Percentiles rank a stretch among this genome's conserved stretches.
phyloP scores from a whole-genome alignment of 1,139 yeast species.

The Scheffersomyces titani region DNA sequence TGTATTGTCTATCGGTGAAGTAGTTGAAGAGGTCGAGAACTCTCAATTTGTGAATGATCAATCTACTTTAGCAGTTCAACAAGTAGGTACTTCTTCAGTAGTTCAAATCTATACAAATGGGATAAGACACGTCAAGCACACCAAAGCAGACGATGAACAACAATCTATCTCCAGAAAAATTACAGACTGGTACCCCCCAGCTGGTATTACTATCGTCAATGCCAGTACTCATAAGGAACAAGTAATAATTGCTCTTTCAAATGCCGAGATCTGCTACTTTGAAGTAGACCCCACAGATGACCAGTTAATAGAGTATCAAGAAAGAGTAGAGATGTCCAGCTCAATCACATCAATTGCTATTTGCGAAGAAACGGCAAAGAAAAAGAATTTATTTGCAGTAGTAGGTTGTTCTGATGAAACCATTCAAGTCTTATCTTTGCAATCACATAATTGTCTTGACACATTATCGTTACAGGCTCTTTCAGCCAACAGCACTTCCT shows the following conservation, averaged over 20 bases:
- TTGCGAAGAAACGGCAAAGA: slow-evolving; percentile 44
- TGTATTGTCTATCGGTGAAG: slow-evolving; percentile 76
- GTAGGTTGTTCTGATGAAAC: slow-evolving; percentile 76
- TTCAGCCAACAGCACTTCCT: slow-evolving; percentile 56
- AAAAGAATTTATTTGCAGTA: slow-evolving; percentile 59
- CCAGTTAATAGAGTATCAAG: slow-evolving; percentile 69
- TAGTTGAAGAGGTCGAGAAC: slow-evolving; percentile 73
- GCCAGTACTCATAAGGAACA: slow-evolving; percentile 71
- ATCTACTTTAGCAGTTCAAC: slow-evolving; percentile 69
- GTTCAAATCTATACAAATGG: slow-evolving; percentile 77
- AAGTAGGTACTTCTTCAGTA: slow-evolving; percentile 63
- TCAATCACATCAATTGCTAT: slow-evolving; percentile 56
- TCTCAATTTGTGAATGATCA: slow-evolving; percentile 59
- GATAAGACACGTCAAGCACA: slow-evolving; percentile 59
- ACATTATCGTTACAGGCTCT: slow-evolving; percentile 67
- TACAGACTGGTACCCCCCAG: slow-evolving; percentile 84
- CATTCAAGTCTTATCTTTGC: slow-evolving; percentile 68
- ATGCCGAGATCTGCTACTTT: slow-evolving; percentile 77
- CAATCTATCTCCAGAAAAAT: slow-evolving; percentile 19
- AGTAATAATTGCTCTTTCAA: slow-evolving; percentile 68
- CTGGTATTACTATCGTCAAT: slow-evolving; percentile 62
- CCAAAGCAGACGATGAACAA: slow-evolving; percentile 17
- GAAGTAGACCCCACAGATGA: slow-evolving; percentile 68
- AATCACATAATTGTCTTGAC: slow-evolving; percentile 63
- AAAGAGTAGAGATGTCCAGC: slow-evolving; percentile 54